Conservation (phyloP, 495 filamentous ascomycete genomes). For the Podospora pseudoanserina region DNA sequence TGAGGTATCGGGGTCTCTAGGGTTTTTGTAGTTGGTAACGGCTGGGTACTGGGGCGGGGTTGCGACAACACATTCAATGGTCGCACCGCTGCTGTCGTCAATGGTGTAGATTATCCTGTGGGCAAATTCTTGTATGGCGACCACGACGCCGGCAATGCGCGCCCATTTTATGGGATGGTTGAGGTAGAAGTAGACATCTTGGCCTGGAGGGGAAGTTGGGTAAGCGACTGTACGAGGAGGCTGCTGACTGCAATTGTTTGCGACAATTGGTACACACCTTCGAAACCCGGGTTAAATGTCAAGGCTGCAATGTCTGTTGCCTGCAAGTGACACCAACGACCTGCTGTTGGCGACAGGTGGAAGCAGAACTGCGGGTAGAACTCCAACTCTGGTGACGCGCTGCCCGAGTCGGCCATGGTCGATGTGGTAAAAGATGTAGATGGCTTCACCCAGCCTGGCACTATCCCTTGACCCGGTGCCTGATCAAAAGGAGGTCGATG, state of each 20-base stretch:
- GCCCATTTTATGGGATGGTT: slow-evolving; percentile 93
- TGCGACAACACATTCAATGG: slow-evolving; percentile 54
- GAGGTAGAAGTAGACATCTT: slow-evolving; percentile 69
- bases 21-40: slow-evolving; percentile 8
- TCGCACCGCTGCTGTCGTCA: slow-evolving; percentile 82
- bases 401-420: slow-evolving; percentile 49
- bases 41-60: slow-evolving; percentile 15
- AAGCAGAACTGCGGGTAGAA: slow-evolving; percentile 86
- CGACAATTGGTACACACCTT: slow-evolving; percentile 48
- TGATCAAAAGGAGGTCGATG: background rate
- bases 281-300: slow-evolving; percentile 56
- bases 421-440: slow-evolving; percentile 11
- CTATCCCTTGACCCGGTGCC: background rate
- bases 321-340: slow-evolving; percentile 76
- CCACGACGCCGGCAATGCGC: slow-evolving; percentile 69
- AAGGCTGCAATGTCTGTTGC: slow-evolving; percentile 65
- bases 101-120: slow-evolving; percentile 62
- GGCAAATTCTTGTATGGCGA: slow-evolving; percentile 65
- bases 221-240: background rate
- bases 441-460: slow-evolving; percentile 11
- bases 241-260: background rate
- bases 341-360: slow-evolving; percentile 74
- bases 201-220: slow-evolving; percentile 43
- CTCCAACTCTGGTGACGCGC: slow-evolving; percentile 21
- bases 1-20: slow-evolving; percentile 1